A percentile compares a stretch with the other conserved stretches of the same genome.
Conservation (phyloP, 192 early-diverging fungal genomes). For the Gamsiella multidivaricata region DNA sequence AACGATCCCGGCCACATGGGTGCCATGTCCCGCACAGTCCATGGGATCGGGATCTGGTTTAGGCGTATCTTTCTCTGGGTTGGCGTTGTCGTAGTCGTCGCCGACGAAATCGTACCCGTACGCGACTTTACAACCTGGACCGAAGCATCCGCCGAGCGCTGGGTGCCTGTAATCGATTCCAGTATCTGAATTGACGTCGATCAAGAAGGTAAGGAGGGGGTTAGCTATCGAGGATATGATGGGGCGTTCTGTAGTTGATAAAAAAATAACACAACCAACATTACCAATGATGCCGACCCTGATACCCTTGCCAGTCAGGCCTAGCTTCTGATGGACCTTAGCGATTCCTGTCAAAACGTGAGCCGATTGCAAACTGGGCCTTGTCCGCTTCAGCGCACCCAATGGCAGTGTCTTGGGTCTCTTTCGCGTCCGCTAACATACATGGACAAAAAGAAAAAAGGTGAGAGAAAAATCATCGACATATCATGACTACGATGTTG, state of each 20-base stretch:
- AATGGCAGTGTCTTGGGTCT: conserved; percentile 40
- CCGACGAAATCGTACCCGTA: conserved; percentile 73
- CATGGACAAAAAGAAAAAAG: conserved; percentile 21
- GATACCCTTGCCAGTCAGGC: conserved; percentile 55
- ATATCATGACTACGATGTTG: neutral
- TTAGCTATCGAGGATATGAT: neutral
- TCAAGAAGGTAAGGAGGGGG: neutral
- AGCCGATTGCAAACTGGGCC: conserved; percentile 43
- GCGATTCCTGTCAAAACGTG: conserved; percentile 22
- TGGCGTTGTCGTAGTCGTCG: conserved; percentile 46
- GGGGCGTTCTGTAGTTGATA: neutral
- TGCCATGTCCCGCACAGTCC: conserved; percentile 75
- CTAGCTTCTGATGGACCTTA: conserved; percentile 5
- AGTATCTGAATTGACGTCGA: conserved; percentile 35
- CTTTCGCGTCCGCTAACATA: conserved; percentile 29
- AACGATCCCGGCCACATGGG: conserved; percentile 77
- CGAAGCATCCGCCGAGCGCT: conserved; percentile 69
- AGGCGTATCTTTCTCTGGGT: conserved; percentile 37
- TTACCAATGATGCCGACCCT: conserved; percentile 66
- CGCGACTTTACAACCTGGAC: conserved; percentile 61
- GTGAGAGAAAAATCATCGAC: neutral
- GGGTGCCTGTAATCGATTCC: conserved; percentile 70
- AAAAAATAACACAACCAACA: conserved; percentile 15
- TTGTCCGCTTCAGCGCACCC: conserved; percentile 14
- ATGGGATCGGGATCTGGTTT: conserved; percentile 63